Conservation (phyloP, 768 basidiomycete species). For the Mycena vulgaris region DNA sequence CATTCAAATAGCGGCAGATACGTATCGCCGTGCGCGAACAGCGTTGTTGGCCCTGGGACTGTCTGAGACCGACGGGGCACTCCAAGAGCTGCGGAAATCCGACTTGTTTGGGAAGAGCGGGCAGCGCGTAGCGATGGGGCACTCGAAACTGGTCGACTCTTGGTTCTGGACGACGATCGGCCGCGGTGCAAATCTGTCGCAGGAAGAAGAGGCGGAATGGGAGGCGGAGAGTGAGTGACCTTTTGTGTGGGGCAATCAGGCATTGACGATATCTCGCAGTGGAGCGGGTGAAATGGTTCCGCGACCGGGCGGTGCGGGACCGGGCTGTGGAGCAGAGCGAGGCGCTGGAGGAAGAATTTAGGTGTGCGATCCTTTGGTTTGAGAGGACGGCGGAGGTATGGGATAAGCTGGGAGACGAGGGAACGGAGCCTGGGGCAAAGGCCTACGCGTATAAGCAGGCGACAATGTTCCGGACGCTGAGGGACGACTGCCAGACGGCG, state of each 20-base stretch:
- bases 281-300: slow-evolving; percentile 34
- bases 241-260: neutral
- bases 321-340: slow-evolving; percentile 30
- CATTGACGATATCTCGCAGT: slow-evolving; percentile 20
- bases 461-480: slow-evolving; percentile 16
- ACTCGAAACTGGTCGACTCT: neutral
- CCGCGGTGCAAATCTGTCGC: neutral
- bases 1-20: neutral
- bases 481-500: neutral
- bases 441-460: slow-evolving; percentile 31
- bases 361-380: slow-evolving; percentile 9
- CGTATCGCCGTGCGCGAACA: neutral
- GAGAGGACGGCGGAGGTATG: neutral
- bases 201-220: slow-evolving; percentile 1
- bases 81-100: neutral
- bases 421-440: neutral
- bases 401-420: slow-evolving; percentile 6
- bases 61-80: neutral
- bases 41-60: neutral
- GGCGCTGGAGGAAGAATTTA: slow-evolving; percentile 31
- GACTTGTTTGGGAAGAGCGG: slow-evolving; percentile 11
- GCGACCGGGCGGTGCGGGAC: too few species aligned
- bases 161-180: slow-evolving; percentile 7
- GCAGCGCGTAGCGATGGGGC: neutral
- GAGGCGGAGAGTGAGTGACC: neutral